A percentile compares a stretch with the other conserved stretches of the same genome.
Conservation (phyloP, 1,139 yeast genomes). For the Yamadazyma buinensis region DNA sequence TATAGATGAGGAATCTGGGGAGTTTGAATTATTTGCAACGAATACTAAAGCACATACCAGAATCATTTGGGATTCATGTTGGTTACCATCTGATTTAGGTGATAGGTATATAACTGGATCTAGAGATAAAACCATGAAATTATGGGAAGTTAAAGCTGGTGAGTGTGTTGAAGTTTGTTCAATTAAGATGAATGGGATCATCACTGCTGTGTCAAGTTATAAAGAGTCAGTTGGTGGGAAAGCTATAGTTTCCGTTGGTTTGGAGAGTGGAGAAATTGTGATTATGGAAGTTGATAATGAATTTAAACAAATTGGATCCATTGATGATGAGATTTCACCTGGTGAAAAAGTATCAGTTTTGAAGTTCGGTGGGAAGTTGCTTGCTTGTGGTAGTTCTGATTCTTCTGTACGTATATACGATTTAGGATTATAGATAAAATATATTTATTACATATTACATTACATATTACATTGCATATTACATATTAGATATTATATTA, state of each 20-base stretch:
- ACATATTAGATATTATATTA: too few species aligned
- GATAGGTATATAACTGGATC: slow-evolving; percentile 72
- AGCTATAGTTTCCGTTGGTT: slow-evolving; percentile 58
- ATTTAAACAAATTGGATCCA: slow-evolving; percentile 23
- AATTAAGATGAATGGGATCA: slow-evolving; percentile 49
- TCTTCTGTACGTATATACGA: slow-evolving; percentile 57
- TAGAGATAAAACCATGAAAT: slow-evolving; percentile 74
- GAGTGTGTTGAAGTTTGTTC: slow-evolving; percentile 25
- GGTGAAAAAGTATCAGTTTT: slow-evolving; percentile 58
- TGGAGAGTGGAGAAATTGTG: slow-evolving; percentile 51
- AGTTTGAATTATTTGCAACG: slow-evolving; percentile 42
- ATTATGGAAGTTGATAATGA: slow-evolving; percentile 13
- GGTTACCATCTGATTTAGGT: slow-evolving; percentile 52
- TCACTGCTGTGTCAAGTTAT: slow-evolving; percentile 68
- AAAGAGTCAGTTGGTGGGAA: slow-evolving; percentile 18
- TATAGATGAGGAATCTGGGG: slow-evolving; percentile 30
- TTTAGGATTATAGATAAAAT: not conserved
- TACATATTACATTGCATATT: too few species aligned
- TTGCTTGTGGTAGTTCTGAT: slow-evolving; percentile 73
- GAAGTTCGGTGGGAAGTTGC: slow-evolving; percentile 41
- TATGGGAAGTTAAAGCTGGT: slow-evolving; percentile 49
- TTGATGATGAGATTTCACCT: slow-evolving; percentile 47
- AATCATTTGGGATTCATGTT: slow-evolving; percentile 93
- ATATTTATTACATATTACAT: too few species aligned
- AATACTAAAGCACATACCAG: slow-evolving; percentile 78